Conservation (phyloP, 352 stramenopile genomes). For the Phytophthora palmivora region DNA sequence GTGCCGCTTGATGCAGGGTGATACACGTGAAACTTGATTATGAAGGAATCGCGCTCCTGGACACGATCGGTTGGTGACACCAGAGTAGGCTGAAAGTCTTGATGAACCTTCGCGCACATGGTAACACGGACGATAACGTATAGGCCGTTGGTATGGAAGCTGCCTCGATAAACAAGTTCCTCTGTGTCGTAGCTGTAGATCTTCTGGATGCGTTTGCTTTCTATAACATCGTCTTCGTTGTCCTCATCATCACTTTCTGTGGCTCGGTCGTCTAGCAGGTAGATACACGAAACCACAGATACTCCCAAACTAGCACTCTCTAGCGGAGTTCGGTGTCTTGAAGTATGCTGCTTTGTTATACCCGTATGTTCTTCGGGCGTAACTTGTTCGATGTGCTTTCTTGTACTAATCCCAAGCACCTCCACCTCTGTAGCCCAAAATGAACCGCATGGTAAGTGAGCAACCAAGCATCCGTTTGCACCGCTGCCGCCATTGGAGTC, state of each 20-base stretch:
- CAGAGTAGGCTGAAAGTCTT: slow-evolving; percentile 27
- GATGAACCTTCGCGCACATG: slow-evolving; percentile 56
- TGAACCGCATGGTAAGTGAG: slow-evolving; percentile 39
- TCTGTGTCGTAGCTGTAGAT: slow-evolving; percentile 60
- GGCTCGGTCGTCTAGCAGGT: slow-evolving; percentile 48
- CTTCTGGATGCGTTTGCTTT: slow-evolving; percentile 8
- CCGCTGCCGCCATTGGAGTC: slow-evolving; percentile 17
- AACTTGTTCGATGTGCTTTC: background rate
- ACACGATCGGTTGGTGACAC: slow-evolving; percentile 54
- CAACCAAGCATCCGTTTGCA: slow-evolving; percentile 34
- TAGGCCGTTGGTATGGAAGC: slow-evolving; percentile 64
- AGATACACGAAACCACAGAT: slow-evolving; percentile 48
- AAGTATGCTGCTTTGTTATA: background rate
- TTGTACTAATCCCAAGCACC: background rate
- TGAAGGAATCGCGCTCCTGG: slow-evolving; percentile 59
- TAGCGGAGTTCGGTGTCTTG: background rate
- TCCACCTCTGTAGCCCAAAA: slow-evolving; percentile 30
- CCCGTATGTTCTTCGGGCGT: background rate
- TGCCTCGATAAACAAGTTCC: slow-evolving; percentile 65
- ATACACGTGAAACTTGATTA: slow-evolving; percentile 64
- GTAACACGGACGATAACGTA: slow-evolving; percentile 59
- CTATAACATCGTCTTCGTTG: slow-evolving; percentile 17
- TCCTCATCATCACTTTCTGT: slow-evolving; percentile 20
- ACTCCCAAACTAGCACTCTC: background rate
- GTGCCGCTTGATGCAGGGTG: slow-evolving; percentile 53